These are phyloP conservation scores for Onygenales sp. DNA, from an alignment of 2,329 filamentous ascomycete genomes.

Conservation along the genomic window DNA sequence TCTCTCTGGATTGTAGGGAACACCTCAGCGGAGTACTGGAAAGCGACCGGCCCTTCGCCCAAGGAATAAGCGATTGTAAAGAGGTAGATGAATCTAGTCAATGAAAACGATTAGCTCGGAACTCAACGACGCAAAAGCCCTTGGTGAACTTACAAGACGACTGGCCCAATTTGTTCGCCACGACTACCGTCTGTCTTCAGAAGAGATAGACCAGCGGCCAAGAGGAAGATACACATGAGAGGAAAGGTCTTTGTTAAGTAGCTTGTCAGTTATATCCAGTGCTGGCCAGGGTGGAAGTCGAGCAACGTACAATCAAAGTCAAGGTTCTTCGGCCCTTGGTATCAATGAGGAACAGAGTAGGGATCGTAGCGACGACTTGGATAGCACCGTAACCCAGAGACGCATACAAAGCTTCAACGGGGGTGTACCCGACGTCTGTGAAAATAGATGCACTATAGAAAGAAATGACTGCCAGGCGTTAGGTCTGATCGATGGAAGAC, in stretches of 20 bases:
- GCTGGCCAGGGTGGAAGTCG: background rate
- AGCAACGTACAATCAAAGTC: conserved; percentile 14
- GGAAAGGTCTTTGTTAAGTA: conserved; percentile 21
- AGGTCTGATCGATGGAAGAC: background rate
- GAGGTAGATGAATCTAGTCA: conserved; percentile 19
- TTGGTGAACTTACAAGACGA: conserved; percentile 17
- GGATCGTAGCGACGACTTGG: conserved; percentile 26
- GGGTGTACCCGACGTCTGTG: conserved; percentile 22
- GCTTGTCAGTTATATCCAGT: background rate
- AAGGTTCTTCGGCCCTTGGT: conserved; percentile 26
- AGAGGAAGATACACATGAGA: conserved; percentile 25
- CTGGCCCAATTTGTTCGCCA: conserved; percentile 22
- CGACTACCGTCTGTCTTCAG: conserved; percentile 15
- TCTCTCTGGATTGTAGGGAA: conserved; percentile 27
- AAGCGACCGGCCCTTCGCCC: conserved; percentile 26
- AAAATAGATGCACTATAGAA: conserved; percentile 13
- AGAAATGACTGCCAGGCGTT: conserved; percentile 9
- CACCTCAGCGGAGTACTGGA: conserved; percentile 24
- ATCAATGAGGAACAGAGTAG: conserved; percentile 29
- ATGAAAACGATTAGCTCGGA: background rate
- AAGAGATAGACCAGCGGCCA: conserved; percentile 26
- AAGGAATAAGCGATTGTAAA: conserved; percentile 28
- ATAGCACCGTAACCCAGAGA: conserved; percentile 28
- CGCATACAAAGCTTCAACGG: conserved; percentile 22
- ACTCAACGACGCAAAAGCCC: background rate